Evolutionary conservation across 148 eudicot genomes (phyloP).

Genomic region (Nepenthes gracilis): DNA sequence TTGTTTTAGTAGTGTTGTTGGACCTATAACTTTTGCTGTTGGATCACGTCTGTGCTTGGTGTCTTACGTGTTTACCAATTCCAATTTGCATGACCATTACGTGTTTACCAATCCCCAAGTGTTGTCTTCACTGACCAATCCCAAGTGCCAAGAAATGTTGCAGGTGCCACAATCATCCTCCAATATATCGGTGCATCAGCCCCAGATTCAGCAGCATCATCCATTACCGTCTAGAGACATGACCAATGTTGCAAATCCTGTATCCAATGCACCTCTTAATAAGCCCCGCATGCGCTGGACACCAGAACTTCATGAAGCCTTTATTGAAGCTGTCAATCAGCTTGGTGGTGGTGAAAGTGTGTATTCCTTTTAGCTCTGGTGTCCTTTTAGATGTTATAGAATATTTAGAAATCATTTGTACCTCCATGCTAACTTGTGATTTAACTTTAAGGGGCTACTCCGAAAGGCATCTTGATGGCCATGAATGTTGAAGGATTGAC

Average conservation of each 20-base stretch:
- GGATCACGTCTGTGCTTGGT: too few species aligned
- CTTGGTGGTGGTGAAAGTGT: constrained; percentile 76
- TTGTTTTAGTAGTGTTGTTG: too few species aligned
- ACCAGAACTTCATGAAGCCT: constrained; percentile 74
- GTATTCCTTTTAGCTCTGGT: constrained; percentile 3
- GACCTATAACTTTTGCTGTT: too few species aligned
- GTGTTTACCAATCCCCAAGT: not conserved
- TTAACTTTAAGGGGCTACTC: constrained; percentile 57
- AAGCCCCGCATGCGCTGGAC: constrained; percentile 89
- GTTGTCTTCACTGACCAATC: not conserved
- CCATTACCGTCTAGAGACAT: constrained; percentile 25
- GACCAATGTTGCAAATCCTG: constrained; percentile 22
- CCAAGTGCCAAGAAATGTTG: not conserved
- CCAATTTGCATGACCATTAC: not conserved
- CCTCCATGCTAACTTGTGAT: constrained; percentile 2
- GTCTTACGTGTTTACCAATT: too few species aligned
- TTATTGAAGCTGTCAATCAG: constrained; percentile 72
- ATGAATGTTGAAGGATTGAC: constrained; percentile 77
- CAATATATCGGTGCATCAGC: constrained; percentile 17
- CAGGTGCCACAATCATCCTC: constrained; percentile 24
- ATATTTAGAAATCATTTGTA: not conserved
- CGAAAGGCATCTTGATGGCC: constrained; percentile 58
- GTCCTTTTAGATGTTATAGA: not conserved
- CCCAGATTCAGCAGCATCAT: constrained; percentile 20
- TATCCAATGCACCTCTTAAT: constrained; percentile 21